These are phyloP conservation scores for Sclerotinia glacialis DNA, from an alignment of 2,329 filamentous ascomycete genomes.

Conservation along the genomic window DNA sequence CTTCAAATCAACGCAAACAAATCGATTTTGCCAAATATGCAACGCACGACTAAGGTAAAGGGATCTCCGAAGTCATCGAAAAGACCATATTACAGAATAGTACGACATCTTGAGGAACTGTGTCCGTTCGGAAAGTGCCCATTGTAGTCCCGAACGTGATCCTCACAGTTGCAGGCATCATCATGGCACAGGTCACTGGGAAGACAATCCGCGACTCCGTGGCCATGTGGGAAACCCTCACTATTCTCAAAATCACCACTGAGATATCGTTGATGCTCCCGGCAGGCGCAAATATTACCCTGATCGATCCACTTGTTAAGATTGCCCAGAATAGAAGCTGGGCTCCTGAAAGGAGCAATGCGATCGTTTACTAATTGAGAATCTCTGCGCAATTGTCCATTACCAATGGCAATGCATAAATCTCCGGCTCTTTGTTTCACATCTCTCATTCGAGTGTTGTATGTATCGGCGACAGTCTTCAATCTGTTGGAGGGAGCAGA, in stretches of 20 bases:
- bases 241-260: background rate
- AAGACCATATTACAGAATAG: background rate
- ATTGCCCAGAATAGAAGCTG: background rate
- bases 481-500: background rate
- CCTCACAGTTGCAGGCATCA: background rate
- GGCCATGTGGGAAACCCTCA: background rate
- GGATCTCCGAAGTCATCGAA: too few relatives aligned
- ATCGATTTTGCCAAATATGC: background rate
- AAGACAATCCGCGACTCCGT: background rate
- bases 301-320: background rate
- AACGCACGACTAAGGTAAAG: background rate
- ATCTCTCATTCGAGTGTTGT: background rate
- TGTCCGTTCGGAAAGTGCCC: background rate
- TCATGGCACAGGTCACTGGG: background rate
- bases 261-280: background rate
- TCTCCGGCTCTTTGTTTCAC: background rate
- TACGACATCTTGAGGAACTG: background rate
- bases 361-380: background rate
- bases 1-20: background rate
- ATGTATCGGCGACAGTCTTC: background rate
- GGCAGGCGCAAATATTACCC: background rate
- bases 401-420: background rate
- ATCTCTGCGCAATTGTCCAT: background rate
- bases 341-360: background rate
- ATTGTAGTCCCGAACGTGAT: background rate